A percentile compares a stretch with the other conserved stretches of the same genome.
phyloP scores from a whole-genome alignment of 2,329 filamentous ascomycete species.

The Talaromyces sp. region DNA sequence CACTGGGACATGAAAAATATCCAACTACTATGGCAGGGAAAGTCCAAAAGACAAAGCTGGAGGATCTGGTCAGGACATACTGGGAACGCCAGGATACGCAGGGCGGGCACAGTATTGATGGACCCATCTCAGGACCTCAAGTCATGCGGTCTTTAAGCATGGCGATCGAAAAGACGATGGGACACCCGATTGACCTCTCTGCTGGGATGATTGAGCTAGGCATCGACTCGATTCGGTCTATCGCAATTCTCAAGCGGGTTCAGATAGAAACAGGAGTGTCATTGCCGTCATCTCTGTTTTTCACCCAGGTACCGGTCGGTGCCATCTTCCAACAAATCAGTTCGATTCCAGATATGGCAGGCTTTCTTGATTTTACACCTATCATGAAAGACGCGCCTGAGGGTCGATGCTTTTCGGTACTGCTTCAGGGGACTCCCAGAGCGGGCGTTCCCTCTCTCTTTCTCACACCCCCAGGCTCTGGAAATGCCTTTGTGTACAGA shows the following conservation, averaged over 20 bases:
- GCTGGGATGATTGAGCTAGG: constrained; percentile 7
- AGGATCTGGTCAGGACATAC: not conserved
- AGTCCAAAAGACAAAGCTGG: constrained; percentile 3
- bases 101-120: constrained; percentile 1
- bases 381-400: not conserved
- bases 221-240: not conserved
- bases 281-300: constrained; percentile 5
- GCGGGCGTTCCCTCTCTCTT: constrained; percentile 5
- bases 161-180: not conserved
- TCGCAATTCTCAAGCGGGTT: constrained; percentile 2
- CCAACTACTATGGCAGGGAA: not conserved
- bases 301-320: not conserved
- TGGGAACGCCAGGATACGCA: not conserved
- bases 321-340: constrained; percentile 4
- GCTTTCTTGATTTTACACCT: constrained; percentile 2
- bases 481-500: constrained; percentile 4
- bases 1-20: constrained; percentile 1
- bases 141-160: not conserved
- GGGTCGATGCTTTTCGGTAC: constrained; percentile 1
- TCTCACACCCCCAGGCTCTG: constrained; percentile 8
- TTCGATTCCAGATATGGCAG: not conserved
- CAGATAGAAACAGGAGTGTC: constrained; percentile 5
- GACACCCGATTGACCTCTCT: constrained; percentile 2
- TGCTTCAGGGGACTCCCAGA: constrained; percentile 4
- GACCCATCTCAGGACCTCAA: not conserved